Conservation (phyloP, 805 yeast genomes). For the Komagataella pseudopastoris region DNA sequence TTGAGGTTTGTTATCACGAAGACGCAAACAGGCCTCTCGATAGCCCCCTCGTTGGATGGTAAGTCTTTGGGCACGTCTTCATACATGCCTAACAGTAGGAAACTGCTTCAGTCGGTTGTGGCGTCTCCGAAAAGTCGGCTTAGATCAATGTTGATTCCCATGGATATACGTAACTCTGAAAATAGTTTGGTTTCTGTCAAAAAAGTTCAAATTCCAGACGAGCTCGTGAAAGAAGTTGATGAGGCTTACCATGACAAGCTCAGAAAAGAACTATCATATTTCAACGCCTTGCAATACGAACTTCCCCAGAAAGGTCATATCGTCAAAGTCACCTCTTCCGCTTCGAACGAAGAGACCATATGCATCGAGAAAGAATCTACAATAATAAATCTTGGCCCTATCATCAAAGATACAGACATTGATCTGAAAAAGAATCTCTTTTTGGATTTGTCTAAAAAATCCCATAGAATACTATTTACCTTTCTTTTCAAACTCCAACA, state of each 20-base stretch:
- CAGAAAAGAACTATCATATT: background rate
- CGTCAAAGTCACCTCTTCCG: background rate
- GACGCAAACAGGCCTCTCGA: background rate
- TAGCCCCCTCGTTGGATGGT: background rate
- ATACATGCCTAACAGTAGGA: slow-evolving; percentile 8
- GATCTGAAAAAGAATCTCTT: background rate
- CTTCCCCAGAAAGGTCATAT: background rate
- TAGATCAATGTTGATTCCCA: background rate
- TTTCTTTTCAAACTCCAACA: background rate
- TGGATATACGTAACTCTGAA: background rate
- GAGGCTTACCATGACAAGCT: background rate
- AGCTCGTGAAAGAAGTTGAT: background rate
- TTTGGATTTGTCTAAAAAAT: background rate
- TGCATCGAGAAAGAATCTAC: background rate
- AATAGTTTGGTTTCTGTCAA: background rate
- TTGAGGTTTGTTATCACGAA: background rate
- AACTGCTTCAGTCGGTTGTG: slow-evolving; percentile 1
- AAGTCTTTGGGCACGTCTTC: background rate
- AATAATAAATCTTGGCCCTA: background rate
- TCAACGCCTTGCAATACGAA: background rate
- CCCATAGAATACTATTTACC: background rate
- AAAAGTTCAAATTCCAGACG: background rate
- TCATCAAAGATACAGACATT: background rate
- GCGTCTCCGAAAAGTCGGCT: background rate
- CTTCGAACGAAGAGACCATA: background rate